Conservation (phyloP, 2,329 filamentous ascomycete genomes). For the Trichoderma breve region DNA sequence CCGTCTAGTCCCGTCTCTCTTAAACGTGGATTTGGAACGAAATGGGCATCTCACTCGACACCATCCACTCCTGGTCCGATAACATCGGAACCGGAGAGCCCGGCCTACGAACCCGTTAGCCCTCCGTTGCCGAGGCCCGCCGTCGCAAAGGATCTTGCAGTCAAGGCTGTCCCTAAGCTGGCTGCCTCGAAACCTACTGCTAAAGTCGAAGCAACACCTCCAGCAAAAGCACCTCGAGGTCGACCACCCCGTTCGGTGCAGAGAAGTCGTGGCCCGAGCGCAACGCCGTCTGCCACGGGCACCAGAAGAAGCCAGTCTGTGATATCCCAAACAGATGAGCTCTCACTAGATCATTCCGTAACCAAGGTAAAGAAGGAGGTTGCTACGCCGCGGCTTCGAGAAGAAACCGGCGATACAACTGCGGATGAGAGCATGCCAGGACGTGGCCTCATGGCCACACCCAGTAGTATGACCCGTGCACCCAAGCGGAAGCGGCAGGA, state of each 20-base stretch:
- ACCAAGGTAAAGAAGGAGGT: constrained; percentile 59
- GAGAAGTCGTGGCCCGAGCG: constrained; percentile 35
- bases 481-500: constrained; percentile 60
- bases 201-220: constrained; percentile 26
- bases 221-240: constrained; percentile 30
- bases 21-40: constrained; percentile 49
- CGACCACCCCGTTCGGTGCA: constrained; percentile 39
- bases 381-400: constrained; percentile 52
- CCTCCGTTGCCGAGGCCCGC: constrained; percentile 47
- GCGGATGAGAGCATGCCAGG: constrained; percentile 51
- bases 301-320: constrained; percentile 47
- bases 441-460: constrained; percentile 38
- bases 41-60: constrained; percentile 57
- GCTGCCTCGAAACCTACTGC: constrained; percentile 31
- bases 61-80: constrained; percentile 54
- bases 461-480: constrained; percentile 38
- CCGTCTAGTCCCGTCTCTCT: constrained; percentile 31
- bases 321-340: constrained; percentile 48
- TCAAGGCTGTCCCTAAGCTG: constrained; percentile 33
- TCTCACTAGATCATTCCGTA: constrained; percentile 43
- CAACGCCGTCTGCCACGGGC: constrained; percentile 36
- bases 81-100: constrained; percentile 45
- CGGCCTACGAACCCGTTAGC: constrained; percentile 58
- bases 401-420: constrained; percentile 56
- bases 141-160: constrained; percentile 27